Percentiles rank a stretch among this genome's conserved stretches.
Evolutionary conservation across 352 stramenopile species (phyloP).

Genomic region (Phytophthora sojae): DNA sequence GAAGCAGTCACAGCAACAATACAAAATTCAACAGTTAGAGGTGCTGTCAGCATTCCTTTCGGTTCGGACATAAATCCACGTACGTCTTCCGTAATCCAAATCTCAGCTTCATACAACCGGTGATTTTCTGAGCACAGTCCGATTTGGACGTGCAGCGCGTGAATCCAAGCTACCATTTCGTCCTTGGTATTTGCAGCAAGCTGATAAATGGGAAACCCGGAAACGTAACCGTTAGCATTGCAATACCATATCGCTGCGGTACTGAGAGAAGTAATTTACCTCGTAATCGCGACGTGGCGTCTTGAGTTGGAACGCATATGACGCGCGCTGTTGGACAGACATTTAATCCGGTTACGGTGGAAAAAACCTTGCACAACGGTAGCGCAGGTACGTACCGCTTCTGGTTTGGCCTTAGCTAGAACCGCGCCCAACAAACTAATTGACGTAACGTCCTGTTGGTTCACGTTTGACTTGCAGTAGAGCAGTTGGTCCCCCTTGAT

Average conservation of each 20-base stretch:
- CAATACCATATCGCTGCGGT: neutral
- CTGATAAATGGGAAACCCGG: constrained; percentile 26
- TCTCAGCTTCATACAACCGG: constrained; percentile 80
- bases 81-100: constrained; percentile 89
- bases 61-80: constrained; percentile 5
- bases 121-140: constrained; percentile 83
- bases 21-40: neutral
- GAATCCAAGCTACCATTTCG: constrained; percentile 85
- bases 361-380: neutral
- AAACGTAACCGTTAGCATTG: neutral
- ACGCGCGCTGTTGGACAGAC: constrained; percentile 51
- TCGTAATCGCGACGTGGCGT: constrained; percentile 78
- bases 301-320: constrained; percentile 82
- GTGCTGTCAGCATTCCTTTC: neutral
- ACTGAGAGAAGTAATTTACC: constrained; percentile 29
- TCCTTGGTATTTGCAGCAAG: constrained; percentile 83
- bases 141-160: constrained; percentile 84
- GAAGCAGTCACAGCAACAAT: neutral
- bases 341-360: constrained; percentile 11
- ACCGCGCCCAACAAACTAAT: constrained; percentile 83
- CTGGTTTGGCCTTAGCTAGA: constrained; percentile 75
- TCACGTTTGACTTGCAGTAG: constrained; percentile 87
- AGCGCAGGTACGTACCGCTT: constrained; percentile 59
- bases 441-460: constrained; percentile 83
- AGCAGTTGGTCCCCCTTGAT: constrained; percentile 86